Evolutionary conservation across 2,329 filamentous ascomycete species (phyloP).

Genomic region (Hymenoscyphus fraxineus): DNA sequence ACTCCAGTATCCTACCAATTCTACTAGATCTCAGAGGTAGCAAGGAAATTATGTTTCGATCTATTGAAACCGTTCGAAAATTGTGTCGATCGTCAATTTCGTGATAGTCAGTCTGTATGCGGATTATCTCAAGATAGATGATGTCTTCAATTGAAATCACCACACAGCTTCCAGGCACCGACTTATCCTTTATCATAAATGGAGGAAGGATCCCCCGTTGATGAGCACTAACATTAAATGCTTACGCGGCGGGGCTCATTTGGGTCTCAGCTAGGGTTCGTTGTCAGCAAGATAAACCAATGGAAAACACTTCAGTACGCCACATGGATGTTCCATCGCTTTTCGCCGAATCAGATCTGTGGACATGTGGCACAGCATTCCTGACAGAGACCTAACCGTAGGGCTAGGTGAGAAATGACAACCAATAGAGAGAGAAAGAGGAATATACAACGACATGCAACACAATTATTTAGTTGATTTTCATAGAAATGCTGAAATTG

Average conservation of each 20-base stretch:
- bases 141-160: not conserved
- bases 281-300: not conserved
- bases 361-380: not conserved
- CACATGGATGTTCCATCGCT: not conserved
- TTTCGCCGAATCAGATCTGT: not conserved
- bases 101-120: not conserved
- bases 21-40: not conserved
- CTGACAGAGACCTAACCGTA: not conserved
- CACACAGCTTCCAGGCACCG: not conserved
- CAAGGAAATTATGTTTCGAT: not conserved
- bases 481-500: not conserved
- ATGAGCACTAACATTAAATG: not conserved
- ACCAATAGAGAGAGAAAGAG: not conserved
- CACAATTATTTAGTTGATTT: not conserved
- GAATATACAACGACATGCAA: not conserved
- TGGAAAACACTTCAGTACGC: not conserved
- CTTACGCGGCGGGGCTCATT: not conserved
- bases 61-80: not conserved
- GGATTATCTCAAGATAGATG: not conserved
- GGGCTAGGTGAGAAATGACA: not conserved
- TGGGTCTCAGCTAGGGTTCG: not conserved
- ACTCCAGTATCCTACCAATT: not conserved
- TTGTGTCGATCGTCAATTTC: not conserved
- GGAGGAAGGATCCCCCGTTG: not conserved
- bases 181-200: not conserved